Percentiles rank a stretch among this genome's conserved stretches.
Evolutionary conservation across 176 grass and related monocot species (phyloP).

Genomic region (Raddia guianensis): DNA sequence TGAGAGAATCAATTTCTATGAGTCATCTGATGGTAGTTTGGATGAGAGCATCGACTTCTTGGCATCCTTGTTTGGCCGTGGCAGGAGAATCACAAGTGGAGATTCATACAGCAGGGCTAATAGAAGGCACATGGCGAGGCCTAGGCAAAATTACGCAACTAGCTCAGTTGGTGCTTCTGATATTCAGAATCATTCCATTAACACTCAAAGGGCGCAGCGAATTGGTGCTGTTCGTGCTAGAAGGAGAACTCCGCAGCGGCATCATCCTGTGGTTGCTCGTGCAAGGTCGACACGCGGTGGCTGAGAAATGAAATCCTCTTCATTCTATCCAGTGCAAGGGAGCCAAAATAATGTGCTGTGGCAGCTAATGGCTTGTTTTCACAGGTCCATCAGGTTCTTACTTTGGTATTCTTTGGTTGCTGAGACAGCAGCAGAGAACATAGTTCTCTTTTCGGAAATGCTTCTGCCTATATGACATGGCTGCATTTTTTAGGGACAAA

Average conservation of each 20-base stretch:
- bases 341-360: conserved; percentile 40
- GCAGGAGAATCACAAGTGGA: conserved; percentile 48
- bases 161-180: conserved; percentile 35
- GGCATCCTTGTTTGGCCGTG: conserved; percentile 51
- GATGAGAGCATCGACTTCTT: conserved; percentile 49
- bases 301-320: conserved; percentile 34
- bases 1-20: conserved; percentile 52
- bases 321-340: conserved; percentile 46
- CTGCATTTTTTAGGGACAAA: conserved; percentile 39
- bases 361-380: conserved; percentile 24
- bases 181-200: conserved; percentile 36
- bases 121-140: conserved; percentile 51
- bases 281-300: conserved; percentile 30
- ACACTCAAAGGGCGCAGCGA: conserved; percentile 33
- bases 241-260: conserved; percentile 33
- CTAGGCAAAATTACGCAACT: conserved; percentile 35
- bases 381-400: conserved; percentile 30
- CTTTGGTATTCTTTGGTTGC: conserved; percentile 28
- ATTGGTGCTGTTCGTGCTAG: conserved; percentile 25
- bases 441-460: conserved; percentile 35
- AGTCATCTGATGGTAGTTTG: conserved; percentile 54
- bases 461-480: conserved; percentile 24
- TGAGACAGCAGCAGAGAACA: conserved; percentile 34
- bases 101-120: conserved; percentile 37
- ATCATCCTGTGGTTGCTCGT: conserved; percentile 32